A percentile compares a stretch with the other conserved stretches of the same genome.
phyloP scores from a whole-genome alignment of 257 asterid genomes.

The Ajuga chamaepitys region DNA sequence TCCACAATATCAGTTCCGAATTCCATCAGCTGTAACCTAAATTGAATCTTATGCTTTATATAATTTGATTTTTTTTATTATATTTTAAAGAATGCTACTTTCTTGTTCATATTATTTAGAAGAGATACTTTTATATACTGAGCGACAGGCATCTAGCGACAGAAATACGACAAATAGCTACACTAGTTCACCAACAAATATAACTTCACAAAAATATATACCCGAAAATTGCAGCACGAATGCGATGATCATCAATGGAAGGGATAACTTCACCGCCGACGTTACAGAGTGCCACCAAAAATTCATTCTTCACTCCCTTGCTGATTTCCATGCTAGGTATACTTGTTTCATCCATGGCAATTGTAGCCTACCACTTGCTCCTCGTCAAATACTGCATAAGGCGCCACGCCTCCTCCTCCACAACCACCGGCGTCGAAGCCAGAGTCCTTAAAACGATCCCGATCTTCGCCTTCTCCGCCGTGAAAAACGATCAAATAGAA shows the following conservation, averaged over 20 bases:
- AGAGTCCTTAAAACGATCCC: conserved; percentile 37
- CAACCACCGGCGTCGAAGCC: conserved; percentile 36
- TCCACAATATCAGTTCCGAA: no score
- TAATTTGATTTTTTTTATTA: no score
- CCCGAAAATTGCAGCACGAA: not conserved
- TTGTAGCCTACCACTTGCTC: conserved; percentile 41
- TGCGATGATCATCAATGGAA: conserved; percentile 45
- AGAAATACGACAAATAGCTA: no score
- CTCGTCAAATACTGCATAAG: conserved; percentile 32
- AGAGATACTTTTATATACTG: no score
- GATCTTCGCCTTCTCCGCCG: conserved; percentile 25
- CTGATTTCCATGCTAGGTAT: conserved; percentile 40
- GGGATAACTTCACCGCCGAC: conserved; percentile 24
- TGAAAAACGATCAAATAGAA: conserved; percentile 15
- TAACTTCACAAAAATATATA: not conserved
- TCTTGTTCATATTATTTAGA: no score
- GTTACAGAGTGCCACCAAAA: not conserved
- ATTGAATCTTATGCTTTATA: no score
- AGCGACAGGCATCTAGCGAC: no score
- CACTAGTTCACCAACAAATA: no score
- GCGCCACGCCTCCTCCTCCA: conserved; percentile 7
- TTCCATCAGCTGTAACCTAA: no score
- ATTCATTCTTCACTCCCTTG: conserved; percentile 23
- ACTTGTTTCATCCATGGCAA: conserved; percentile 20
- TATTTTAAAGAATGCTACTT: no score